Evolutionary conservation across 2,329 filamentous ascomycete genomes (phyloP), one percentile per base, ranked within the genome.

Genomic region (Colletotrichum echinochloae): DNA sequence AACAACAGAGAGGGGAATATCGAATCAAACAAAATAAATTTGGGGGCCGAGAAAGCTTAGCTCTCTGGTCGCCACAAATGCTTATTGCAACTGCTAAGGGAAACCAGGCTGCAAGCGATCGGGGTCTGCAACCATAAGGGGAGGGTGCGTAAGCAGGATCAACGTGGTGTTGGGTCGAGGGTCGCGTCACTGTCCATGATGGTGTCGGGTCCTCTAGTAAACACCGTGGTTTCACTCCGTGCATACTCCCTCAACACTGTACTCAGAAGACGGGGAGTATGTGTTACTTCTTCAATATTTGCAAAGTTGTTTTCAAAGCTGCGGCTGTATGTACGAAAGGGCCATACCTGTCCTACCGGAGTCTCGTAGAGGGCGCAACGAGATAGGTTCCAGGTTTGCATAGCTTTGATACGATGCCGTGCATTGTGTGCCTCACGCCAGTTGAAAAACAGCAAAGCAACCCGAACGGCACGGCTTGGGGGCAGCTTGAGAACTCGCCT

Each of bases 81-180:
- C 68, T 71, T 71, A 60, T 68, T 68, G 30, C 11, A 33, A 71
- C 65, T 46, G 59, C 68, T 63, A 26, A 20, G n/a, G 23, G 68
- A 37, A 60, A 71, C 41, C 68, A 71, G 68, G 68, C 68, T 68
- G 57, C n/a, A n/a, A 26, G 14, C 23, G n/a, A 26, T 23, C 14
- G 30, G 37, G 23, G n/a, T 60, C 41, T 44, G 41, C 20, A 20
- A 44, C 20, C 20, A 20, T 20, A 11, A 14, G 12, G 7, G 18
- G 20, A 20, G 18, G 39, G 7, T n/a, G 41, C 39, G 20, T n/a
- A 28, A 12, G 39, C 39, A 51, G 18, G 33, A 30, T 44, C 41
- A 44, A n/a, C 35, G 5, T n/a, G 49, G 30, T 35, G 30, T 8
- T 23, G 11, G 30, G 30, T 23, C 20, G 51, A 54, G 23, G 48